phyloP scores from a whole-genome alignment of 257 asterid genomes.

The Scutellaria barbata region DNA sequence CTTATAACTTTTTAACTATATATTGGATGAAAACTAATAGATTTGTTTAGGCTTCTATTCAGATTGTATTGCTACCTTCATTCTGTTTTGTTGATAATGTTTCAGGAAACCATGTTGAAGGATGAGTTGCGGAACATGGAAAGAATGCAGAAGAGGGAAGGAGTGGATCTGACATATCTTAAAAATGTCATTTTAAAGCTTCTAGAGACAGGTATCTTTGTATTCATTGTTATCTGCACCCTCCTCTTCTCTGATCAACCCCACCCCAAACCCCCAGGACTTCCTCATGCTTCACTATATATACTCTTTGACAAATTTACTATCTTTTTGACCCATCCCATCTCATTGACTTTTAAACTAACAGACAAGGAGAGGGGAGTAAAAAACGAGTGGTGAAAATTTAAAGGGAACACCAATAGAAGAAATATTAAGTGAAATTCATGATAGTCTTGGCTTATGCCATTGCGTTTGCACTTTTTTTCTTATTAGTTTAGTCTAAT shows the following conservation, averaged over 20 bases:
- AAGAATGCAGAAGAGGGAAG: constrained; percentile 92
- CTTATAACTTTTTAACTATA: not conserved
- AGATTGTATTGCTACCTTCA: constrained; percentile 30
- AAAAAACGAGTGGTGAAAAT: not conserved
- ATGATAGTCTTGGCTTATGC: not conserved
- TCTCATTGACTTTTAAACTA: not conserved
- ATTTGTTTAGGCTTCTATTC: constrained; percentile 11
- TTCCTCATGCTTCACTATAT: constrained; percentile 5
- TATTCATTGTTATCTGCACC: constrained; percentile 28
- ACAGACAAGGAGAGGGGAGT: constrained; percentile 11
- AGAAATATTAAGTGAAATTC: not conserved
- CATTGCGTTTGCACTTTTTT: not conserved
- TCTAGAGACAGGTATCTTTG: constrained; percentile 80
- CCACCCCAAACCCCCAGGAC: not conserved
- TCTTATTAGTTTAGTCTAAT: constrained; percentile 6
- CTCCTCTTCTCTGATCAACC: constrained; percentile 23
- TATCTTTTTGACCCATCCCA: not conserved
- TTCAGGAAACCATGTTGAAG: constrained; percentile 89
- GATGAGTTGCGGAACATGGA: constrained; percentile 96
- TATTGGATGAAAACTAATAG: constrained; percentile 5
- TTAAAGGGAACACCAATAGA: constrained; percentile 6
- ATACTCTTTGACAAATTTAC: not conserved
- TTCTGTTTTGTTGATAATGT: constrained; percentile 34
- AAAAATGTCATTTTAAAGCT: constrained; percentile 92
- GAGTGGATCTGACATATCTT: constrained; percentile 96